phyloP scores from a whole-genome alignment of 495 filamentous ascomycete genomes.

The Penicillium macrosclerotiorum region DNA sequence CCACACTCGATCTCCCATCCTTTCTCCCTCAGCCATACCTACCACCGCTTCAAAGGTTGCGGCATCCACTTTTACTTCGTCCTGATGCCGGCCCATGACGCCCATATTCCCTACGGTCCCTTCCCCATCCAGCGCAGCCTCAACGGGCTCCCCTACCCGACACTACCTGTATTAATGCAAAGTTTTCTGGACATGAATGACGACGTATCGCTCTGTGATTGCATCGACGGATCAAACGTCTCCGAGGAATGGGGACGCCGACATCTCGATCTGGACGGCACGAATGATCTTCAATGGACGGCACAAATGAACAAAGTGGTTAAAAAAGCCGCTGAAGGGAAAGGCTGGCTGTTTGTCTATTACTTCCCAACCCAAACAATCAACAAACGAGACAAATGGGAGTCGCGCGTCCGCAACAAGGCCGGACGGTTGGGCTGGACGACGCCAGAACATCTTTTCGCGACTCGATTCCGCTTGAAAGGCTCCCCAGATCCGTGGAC shows the following conservation, averaged over 20 bases:
- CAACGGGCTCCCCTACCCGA: slow-evolving; percentile 36
- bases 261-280: slow-evolving; percentile 33
- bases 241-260: slow-evolving; percentile 35
- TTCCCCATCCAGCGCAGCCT: slow-evolving; percentile 30
- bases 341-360: slow-evolving; percentile 26
- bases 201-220: slow-evolving; percentile 31
- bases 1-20: slow-evolving; percentile 20
- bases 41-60: slow-evolving; percentile 31
- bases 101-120: slow-evolving; percentile 29
- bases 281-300: slow-evolving; percentile 34
- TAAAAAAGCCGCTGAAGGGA: slow-evolving; percentile 18
- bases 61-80: slow-evolving; percentile 31
- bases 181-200: slow-evolving; percentile 35
- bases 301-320: slow-evolving; percentile 21
- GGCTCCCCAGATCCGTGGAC: slow-evolving; percentile 30
- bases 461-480: slow-evolving; percentile 28
- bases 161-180: slow-evolving; percentile 30
- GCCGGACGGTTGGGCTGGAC: slow-evolving; percentile 28
- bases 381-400: slow-evolving; percentile 27
- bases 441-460: slow-evolving; percentile 24
- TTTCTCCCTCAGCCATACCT: slow-evolving; percentile 31
- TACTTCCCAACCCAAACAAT: slow-evolving; percentile 24
- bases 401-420: slow-evolving; percentile 25
- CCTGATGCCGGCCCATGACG: slow-evolving; percentile 30
- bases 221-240: slow-evolving; percentile 37